phyloP scores from a whole-genome alignment of 192 early-diverging fungal species.

The Haplosporangium gracile region DNA sequence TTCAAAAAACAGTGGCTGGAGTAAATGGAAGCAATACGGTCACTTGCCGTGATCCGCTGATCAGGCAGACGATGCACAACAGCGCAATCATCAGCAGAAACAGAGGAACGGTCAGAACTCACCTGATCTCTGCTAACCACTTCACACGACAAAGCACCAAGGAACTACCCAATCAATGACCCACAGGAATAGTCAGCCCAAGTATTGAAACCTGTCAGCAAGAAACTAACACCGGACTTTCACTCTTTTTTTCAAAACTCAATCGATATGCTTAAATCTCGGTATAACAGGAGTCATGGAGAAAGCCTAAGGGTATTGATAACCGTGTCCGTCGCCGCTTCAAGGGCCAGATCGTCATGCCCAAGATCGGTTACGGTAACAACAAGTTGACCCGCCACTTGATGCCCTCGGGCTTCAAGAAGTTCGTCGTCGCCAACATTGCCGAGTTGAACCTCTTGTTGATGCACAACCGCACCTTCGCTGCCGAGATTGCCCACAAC shows the following conservation, averaged over 20 bases:
- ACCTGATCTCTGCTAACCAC: too few species aligned
- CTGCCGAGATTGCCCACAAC: slow-evolving; percentile 99
- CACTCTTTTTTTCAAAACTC: not conserved
- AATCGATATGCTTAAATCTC: slow-evolving; percentile 6
- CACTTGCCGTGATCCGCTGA: too few species aligned
- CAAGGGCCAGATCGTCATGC: slow-evolving; percentile 97
- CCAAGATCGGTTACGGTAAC: slow-evolving; percentile 99
- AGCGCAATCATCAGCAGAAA: too few species aligned
- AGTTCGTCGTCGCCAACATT: slow-evolving; percentile 95
- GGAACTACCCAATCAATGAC: too few species aligned
- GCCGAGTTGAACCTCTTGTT: slow-evolving; percentile 94
- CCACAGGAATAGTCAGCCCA: too few species aligned
- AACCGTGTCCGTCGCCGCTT: slow-evolving; percentile 97
- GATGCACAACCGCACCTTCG: slow-evolving; percentile 99
- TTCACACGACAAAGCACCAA: too few species aligned
- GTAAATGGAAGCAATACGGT: too few species aligned
- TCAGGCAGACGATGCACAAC: too few species aligned
- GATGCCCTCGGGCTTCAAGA: slow-evolving; percentile 99
- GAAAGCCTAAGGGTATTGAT: slow-evolving; percentile 99
- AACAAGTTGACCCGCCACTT: slow-evolving; percentile 97
- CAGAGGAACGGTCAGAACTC: too few species aligned
- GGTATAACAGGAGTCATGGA: slow-evolving; percentile 88
- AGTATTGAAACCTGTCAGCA: too few species aligned
- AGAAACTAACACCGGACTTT: slow-evolving; percentile 19
- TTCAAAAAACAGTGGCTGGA: too few species aligned